Evolutionary conservation across 176 grass and related monocot species (phyloP), one percentile per base, ranked within the genome.

Genomic region (Elymus sibiricus): DNA sequence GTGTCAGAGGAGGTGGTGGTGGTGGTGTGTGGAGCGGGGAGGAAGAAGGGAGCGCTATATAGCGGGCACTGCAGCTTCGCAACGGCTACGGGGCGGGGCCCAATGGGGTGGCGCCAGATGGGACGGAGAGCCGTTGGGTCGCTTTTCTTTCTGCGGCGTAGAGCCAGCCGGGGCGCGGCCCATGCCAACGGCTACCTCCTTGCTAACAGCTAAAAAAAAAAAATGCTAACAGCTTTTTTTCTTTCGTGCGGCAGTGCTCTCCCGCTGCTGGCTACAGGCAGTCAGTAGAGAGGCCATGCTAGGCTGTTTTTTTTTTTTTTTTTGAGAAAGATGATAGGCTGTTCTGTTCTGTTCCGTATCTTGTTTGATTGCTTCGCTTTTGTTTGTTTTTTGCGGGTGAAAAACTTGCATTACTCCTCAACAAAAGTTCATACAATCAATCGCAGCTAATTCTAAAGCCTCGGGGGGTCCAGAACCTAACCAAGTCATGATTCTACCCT

Each of bases 81-180:
- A 89, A 92, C 83, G 87, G 87, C 90, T 86, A 86, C 26, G 73
- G 73, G 7, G 3, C 25, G 14, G 38, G 0, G 29, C 49, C 81
- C 82, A 90, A 69, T 93, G 85, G 68, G 19, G 60, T 42, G 77
- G 46, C 28, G 85, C 83, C 78, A 93, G 55, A 9, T 9, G 9
- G 44, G 62, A 34, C 38, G 27, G 47, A 29, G 74, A 92, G 79
- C 83, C 90, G 86, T 91, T 91, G 87, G 78, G 90, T 69, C 5
- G 47, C 22, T 84, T 79, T 17, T 1, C 49, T 2, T 7, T 17
- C 16, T 53, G 83, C 72, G 66, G 64, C 26, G 82, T 42, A 5
- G 6, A 27, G 39, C 70, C 70, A 28, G 42, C n/a, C 7, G 11
- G 25, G 73, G 19, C 16, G 17, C 15, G 24, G 24, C 38, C 49